phyloP scores from a whole-genome alignment of 257 asterid genomes.

The Lycium barbarum region DNA sequence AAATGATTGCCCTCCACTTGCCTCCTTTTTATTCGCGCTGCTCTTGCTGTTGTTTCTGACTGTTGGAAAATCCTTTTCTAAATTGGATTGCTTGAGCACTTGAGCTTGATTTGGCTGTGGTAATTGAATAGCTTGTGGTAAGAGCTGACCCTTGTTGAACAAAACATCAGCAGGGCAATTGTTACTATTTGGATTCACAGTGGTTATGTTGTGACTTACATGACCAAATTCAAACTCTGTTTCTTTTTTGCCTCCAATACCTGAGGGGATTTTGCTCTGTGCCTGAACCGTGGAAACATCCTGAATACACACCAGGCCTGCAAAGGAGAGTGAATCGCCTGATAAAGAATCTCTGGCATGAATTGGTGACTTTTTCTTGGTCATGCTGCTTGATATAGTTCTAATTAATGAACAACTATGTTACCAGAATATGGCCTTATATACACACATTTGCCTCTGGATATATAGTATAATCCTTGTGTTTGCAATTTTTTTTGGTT shows the following conservation, averaged over 20 bases:
- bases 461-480: not conserved
- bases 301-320: conserved; percentile 52
- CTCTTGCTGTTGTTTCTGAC: conserved; percentile 33
- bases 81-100: conserved; percentile 31
- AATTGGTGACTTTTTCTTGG: conserved; percentile 43
- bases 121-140: conserved; percentile 23
- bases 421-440: conserved; percentile 35
- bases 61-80: conserved; percentile 36
- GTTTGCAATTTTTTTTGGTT: not conserved
- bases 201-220: conserved; percentile 27
- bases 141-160: conserved; percentile 31
- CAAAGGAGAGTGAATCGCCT: conserved; percentile 60
- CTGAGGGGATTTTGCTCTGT: not conserved
- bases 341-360: conserved; percentile 52
- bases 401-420: not conserved
- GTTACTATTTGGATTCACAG: conserved; percentile 23
- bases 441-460: conserved; percentile 27
- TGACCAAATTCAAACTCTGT: conserved; percentile 52
- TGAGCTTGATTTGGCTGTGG: conserved; percentile 33
- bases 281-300: conserved; percentile 22
- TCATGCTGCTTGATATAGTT: conserved; percentile 32
- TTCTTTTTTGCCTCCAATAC: conserved; percentile 16
- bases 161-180: conserved; percentile 32
- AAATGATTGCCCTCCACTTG: conserved; percentile 40
- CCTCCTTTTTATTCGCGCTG: conserved; percentile 40